Percentiles rank a stretch among this genome's conserved stretches.
These are phyloP conservation scores for Trichoderma sp. DNA, from an alignment of 2,329 filamentous ascomycete genomes.

Conservation along the genomic window DNA sequence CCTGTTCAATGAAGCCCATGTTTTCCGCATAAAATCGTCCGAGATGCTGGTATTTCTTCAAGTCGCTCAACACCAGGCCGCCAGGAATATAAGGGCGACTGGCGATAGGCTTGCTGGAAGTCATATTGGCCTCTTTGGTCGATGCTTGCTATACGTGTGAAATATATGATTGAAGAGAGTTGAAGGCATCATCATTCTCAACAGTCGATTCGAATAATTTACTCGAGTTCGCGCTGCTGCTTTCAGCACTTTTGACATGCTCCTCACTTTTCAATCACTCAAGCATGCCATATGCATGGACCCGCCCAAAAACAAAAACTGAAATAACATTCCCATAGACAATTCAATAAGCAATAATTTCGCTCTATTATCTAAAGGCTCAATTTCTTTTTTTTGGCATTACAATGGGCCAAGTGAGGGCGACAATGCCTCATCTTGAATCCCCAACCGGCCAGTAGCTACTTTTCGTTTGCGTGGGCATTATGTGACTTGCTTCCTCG, in stretches of 20 bases:
- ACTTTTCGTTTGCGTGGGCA: background rate
- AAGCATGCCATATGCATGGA: background rate
- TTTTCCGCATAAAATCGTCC: background rate
- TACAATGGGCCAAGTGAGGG: background rate
- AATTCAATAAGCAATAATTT: background rate
- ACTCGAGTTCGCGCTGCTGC: background rate
- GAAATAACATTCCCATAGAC: background rate
- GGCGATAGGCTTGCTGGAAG: background rate
- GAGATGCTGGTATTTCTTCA: no score
- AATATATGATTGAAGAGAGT: background rate
- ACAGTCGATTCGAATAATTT: background rate
- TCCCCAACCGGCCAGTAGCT: background rate
- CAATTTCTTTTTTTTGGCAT: background rate
- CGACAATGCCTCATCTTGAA: background rate
- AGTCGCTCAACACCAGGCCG: background rate
- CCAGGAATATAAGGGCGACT: background rate
- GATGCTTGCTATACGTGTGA: background rate
- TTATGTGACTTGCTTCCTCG: background rate
- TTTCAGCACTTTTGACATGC: background rate
- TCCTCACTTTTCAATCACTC: background rate
- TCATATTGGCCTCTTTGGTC: background rate
- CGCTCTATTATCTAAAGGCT: background rate
- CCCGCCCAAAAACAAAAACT: background rate
- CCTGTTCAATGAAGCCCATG: background rate
- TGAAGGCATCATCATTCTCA: background rate